Conservation (phyloP, 1,284 basidiomycete species). For the Boletus semigastroideus region DNA sequence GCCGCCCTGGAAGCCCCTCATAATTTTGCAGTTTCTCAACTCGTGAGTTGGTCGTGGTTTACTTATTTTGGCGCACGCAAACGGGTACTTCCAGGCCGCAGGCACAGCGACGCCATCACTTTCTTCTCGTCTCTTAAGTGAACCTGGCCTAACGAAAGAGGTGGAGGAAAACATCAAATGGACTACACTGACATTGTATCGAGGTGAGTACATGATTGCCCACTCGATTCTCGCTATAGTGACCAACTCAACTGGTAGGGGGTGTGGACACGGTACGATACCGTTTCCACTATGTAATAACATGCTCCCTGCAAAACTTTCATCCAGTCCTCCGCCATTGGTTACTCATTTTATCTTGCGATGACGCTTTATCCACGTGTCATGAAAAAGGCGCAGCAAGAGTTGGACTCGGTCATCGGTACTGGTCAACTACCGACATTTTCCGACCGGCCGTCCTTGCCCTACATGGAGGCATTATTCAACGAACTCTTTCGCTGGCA, state of each 20-base stretch:
- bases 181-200: slow-evolving; percentile 49
- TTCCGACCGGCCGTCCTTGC: slow-evolving; percentile 25
- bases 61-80: neutral
- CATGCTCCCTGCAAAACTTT: neutral
- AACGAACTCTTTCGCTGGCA: slow-evolving; percentile 64
- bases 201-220: slow-evolving; percentile 35
- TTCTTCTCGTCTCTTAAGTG: slow-evolving; percentile 45
- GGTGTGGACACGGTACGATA: slow-evolving; percentile 14
- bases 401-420: slow-evolving; percentile 58
- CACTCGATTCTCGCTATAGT: neutral
- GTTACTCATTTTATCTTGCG: slow-evolving; percentile 18
- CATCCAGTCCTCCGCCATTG: slow-evolving; percentile 5
- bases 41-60: slow-evolving; percentile 24
- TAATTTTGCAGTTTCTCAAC: slow-evolving; percentile 54
- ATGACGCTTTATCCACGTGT: slow-evolving; percentile 26
- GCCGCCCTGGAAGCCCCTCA: slow-evolving; percentile 51
- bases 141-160: slow-evolving; percentile 41
- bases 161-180: slow-evolving; percentile 54
- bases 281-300: slow-evolving; percentile 11
- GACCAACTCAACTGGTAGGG: neutral
- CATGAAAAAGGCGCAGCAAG: slow-evolving; percentile 50
- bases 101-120: slow-evolving; percentile 49
- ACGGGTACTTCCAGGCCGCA: slow-evolving; percentile 32
- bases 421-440: slow-evolving; percentile 36
- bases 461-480: slow-evolving; percentile 30